Base-by-base conservation (phyloP, 2,329 filamentous ascomycete species). In the Cordyceps javanica region DNA sequence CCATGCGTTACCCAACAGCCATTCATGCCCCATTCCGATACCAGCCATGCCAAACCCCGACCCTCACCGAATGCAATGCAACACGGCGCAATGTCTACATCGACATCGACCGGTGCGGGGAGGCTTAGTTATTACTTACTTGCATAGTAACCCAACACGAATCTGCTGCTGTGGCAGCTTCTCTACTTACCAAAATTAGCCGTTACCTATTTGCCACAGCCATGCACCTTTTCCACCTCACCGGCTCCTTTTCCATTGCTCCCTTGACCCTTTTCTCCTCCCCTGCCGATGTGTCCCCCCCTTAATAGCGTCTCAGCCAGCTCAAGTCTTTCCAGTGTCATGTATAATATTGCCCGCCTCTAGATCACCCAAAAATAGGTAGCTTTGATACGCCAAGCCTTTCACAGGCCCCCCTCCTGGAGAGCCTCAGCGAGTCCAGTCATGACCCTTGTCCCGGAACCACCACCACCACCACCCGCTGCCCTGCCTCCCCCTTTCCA, bases 221-320 rank as follows among this genome's bases (percentile, higher is more conserved):
- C 28, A 32, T 48, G n/a, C 26, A 23, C 45, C 10, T 34, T n/a
- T 48, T 10, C 19, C 49, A 30, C 50, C 16, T 14, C 13, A 3
- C n/a, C n/a, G 16, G 25, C 6, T 32, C 11, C 32, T 30, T 36
- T n/a, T n/a, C 11, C 13, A 28, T 21, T 23, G n/a, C 25, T 11
- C 21, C 10, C 25, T 19, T 14, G 6, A 6, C 13, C 21, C 28
- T 28, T 14, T 39, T 3, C 25, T 39, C n/a, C 23, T 39, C 28
- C 16, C 34, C 10, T n/a, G n/a, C n/a, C n/a, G n/a, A n/a, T n/a
- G n/a, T n/a, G n/a, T n/a, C n/a, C n/a, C n/a, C n/a, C n/a, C n/a
- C n/a, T n/a, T n/a, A n/a, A n/a, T n/a, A n/a, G 21, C 21, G 39
- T 54, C 45, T 54, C 51, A 54, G 51, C 39, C 14, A 34, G 19